Evolutionary conservation across 1,139 yeast genomes (phyloP).

Genomic region (Meyerozyma elateridarum): DNA sequence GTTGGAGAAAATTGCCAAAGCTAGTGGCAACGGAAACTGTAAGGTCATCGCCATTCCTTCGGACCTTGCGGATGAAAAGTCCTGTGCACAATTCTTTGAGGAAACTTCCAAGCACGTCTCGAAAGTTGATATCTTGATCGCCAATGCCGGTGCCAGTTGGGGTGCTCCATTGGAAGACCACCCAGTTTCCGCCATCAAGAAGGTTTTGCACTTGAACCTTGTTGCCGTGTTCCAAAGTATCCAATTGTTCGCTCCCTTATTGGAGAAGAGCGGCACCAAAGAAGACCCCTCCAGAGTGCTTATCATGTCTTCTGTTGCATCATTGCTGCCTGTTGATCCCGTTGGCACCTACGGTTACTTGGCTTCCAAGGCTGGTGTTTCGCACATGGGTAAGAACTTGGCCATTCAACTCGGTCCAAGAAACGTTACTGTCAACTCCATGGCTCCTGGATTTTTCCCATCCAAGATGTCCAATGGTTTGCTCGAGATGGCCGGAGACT

Average conservation of each 20-base stretch:
- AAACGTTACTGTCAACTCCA: slow-evolving; percentile 59
- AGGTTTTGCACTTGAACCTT: slow-evolving; percentile 61
- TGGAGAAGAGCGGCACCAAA: slow-evolving; percentile 49
- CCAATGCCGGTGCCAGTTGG: slow-evolving; percentile 84
- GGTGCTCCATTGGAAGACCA: slow-evolving; percentile 63
- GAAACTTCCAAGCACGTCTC: slow-evolving; percentile 38
- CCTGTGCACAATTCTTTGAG: slow-evolving; percentile 43
- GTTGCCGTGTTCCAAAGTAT: slow-evolving; percentile 69
- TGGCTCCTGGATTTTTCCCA: slow-evolving; percentile 81
- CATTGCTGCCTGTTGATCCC: slow-evolving; percentile 41
- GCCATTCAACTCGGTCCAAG: slow-evolving; percentile 64
- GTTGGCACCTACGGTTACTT: slow-evolving; percentile 63
- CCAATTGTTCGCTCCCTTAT: slow-evolving; percentile 55
- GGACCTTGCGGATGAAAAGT: slow-evolving; percentile 51
- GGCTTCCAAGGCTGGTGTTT: slow-evolving; percentile 76
- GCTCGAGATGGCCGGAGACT: slow-evolving; percentile 50
- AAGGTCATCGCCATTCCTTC: slow-evolving; percentile 54
- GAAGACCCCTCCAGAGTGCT: slow-evolving; percentile 65
- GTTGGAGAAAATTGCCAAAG: slow-evolving; percentile 44
- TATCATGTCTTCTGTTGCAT: slow-evolving; percentile 60
- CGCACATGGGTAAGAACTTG: slow-evolving; percentile 62
- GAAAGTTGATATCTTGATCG: slow-evolving; percentile 59
- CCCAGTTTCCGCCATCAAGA: slow-evolving; percentile 58
- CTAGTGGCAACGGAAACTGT: slow-evolving; percentile 26
- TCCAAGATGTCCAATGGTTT: slow-evolving; percentile 72